A percentile compares a stretch with the other conserved stretches of the same genome.
phyloP scores from a whole-genome alignment of 306 rosid species.

The Macrotyloma uniflorum region DNA sequence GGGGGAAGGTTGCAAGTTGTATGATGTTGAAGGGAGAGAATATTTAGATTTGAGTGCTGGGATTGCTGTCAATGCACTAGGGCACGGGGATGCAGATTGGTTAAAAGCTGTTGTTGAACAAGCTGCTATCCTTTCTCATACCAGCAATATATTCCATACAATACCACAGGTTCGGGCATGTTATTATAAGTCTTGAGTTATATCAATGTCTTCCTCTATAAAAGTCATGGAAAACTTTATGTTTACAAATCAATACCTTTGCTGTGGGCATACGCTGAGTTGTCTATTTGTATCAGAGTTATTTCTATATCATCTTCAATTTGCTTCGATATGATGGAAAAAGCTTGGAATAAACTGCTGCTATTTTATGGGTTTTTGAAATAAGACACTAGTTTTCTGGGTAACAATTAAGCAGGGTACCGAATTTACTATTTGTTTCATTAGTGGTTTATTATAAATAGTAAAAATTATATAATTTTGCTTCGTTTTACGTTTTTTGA shows the following conservation, averaged over 20 bases:
- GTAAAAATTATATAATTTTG: background rate
- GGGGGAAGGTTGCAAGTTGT: constrained; percentile 80
- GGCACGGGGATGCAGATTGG: constrained; percentile 85
- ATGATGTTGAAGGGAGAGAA: constrained; percentile 77
- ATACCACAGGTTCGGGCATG: constrained; percentile 72
- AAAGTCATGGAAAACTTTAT: background rate
- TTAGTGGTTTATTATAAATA: background rate
- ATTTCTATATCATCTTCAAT: background rate
- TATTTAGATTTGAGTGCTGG: constrained; percentile 78
- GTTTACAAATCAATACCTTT: background rate
- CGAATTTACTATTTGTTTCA: background rate
- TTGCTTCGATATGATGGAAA: background rate
- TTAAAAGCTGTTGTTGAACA: constrained; percentile 72
- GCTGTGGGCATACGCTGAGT: background rate
- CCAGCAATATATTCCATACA: constrained; percentile 78
- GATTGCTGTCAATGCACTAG: constrained; percentile 87
- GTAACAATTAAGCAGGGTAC: background rate
- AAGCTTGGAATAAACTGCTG: background rate
- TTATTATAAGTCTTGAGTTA: background rate
- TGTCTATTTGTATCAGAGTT: background rate
- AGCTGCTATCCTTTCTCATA: constrained; percentile 71
- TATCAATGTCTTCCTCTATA: background rate
- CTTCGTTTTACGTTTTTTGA: background rate
- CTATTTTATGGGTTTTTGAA: background rate
- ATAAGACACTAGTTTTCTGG: background rate